Conservation (phyloP, 768 basidiomycete genomes). For the Lactarius sanguifluus region DNA sequence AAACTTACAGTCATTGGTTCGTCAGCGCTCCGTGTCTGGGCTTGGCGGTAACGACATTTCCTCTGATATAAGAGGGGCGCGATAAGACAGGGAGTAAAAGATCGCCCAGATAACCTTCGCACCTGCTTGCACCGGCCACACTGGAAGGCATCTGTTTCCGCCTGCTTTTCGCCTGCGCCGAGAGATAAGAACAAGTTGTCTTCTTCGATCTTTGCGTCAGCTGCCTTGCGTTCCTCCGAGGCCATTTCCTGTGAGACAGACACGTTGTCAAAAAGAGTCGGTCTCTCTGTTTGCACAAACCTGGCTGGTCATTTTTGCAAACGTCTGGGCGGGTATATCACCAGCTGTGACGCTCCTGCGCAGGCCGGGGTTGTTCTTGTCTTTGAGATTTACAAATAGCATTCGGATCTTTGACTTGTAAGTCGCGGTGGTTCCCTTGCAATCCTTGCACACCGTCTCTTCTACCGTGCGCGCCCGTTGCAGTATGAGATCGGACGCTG, state of each 20-base stretch:
- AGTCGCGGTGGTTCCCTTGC: constrained; percentile 43
- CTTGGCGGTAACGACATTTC: constrained; percentile 91
- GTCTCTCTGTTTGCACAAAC: constrained; percentile 42
- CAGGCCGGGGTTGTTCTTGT: constrained; percentile 87
- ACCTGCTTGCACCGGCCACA: constrained; percentile 93
- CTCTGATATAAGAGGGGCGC: constrained; percentile 43
- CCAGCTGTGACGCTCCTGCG: constrained; percentile 86
- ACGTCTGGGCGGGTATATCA: constrained; percentile 63
- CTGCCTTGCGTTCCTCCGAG: constrained; percentile 84
- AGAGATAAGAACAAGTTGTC: constrained; percentile 90
- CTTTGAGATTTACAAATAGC: constrained; percentile 91
- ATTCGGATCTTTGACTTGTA: constrained; percentile 85
- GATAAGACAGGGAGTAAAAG: neutral
- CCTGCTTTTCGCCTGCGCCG: constrained; percentile 84
- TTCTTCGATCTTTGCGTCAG: constrained; percentile 76
- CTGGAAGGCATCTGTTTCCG: constrained; percentile 98
- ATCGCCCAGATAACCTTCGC: constrained; percentile 23
- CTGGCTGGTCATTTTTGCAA: constrained; percentile 80
- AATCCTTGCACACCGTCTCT: constrained; percentile 52
- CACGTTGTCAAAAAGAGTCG: neutral
- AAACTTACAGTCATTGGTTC: constrained; percentile 93
- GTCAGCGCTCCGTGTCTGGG: constrained; percentile 96
- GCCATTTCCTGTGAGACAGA: constrained; percentile 79
- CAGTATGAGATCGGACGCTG: constrained; percentile 70
- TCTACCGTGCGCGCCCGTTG: constrained; percentile 71